phyloP scores from a whole-genome alignment of 2,329 filamentous ascomycete genomes.

The Aspergillus melleus region DNA sequence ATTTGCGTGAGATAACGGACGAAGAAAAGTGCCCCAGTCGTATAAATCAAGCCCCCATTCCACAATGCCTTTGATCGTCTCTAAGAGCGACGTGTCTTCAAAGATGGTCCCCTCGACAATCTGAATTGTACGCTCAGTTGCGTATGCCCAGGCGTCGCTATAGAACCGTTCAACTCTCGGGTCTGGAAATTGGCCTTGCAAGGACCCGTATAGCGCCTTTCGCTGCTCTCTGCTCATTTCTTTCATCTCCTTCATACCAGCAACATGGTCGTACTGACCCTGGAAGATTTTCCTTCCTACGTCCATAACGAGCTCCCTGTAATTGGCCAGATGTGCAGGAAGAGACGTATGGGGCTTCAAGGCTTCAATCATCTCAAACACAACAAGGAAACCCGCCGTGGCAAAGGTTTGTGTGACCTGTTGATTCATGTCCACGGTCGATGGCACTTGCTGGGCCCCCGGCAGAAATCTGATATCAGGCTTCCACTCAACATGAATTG shows the following conservation, averaged over 20 bases:
- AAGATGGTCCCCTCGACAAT: background rate
- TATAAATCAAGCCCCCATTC: background rate
- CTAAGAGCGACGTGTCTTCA: background rate
- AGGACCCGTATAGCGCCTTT: background rate
- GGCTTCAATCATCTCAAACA: background rate
- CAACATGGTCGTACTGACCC: background rate
- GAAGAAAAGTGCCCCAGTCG: background rate
- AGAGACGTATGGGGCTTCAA: background rate
- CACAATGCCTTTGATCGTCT: background rate
- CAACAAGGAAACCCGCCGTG: background rate
- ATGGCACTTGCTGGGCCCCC: background rate
- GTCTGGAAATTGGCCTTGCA: background rate
- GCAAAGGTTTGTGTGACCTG: background rate
- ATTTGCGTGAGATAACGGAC: background rate
- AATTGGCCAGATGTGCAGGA: background rate
- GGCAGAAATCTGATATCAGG: background rate
- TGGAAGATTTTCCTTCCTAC: background rate
- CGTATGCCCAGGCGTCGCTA: background rate
- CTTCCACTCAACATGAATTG: constrained; percentile 1
- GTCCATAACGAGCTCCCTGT: background rate
- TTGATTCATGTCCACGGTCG: background rate
- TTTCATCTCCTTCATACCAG: background rate
- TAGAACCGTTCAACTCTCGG: background rate
- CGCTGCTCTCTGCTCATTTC: background rate
- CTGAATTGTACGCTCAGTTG: background rate